phyloP scores from a whole-genome alignment of 768 basidiomycete genomes.

The Pluteus cervinus region DNA sequence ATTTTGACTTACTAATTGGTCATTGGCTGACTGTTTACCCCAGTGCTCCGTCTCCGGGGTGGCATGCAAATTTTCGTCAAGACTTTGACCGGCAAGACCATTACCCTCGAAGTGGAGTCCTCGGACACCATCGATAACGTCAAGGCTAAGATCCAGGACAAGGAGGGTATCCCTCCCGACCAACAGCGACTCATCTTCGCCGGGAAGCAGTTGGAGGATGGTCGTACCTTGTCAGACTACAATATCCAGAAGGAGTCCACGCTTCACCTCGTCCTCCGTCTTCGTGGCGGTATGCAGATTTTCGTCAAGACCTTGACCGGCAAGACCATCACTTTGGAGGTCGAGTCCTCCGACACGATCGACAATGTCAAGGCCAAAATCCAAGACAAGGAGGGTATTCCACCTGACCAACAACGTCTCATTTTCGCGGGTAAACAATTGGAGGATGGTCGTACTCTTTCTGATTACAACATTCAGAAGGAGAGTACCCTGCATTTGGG shows the following conservation, averaged over 20 bases:
- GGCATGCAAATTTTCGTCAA: conserved; percentile 38
- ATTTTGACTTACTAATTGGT: no score
- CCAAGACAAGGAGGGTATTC: conserved; percentile 64
- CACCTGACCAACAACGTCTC: conserved; percentile 43
- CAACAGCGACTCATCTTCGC: conserved; percentile 69
- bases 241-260: conserved; percentile 68
- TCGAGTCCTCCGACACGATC: conserved; percentile 69
- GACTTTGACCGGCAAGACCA: conserved; percentile 52
- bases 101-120: conserved; percentile 69
- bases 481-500: conserved; percentile 55
- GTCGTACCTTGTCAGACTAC: conserved; percentile 69
- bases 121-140: conserved; percentile 73
- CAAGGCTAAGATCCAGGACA: conserved; percentile 71
- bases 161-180: conserved; percentile 48
- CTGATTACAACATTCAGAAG: conserved; percentile 66
- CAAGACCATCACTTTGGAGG: conserved; percentile 68
- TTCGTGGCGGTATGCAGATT: conserved; percentile 30
- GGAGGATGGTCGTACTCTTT: conserved; percentile 82
- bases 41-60: conserved; percentile 22
- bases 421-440: conserved; percentile 87
- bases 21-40: no score
- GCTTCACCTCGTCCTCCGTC: conserved; percentile 34
- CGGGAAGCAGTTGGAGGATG: conserved; percentile 85
- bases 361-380: conserved; percentile 73
- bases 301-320: conserved; percentile 43